A percentile compares a stretch with the other conserved stretches of the same genome.
phyloP scores from a whole-genome alignment of 2,329 filamentous ascomycete species.

The Clarireedia paspali region DNA sequence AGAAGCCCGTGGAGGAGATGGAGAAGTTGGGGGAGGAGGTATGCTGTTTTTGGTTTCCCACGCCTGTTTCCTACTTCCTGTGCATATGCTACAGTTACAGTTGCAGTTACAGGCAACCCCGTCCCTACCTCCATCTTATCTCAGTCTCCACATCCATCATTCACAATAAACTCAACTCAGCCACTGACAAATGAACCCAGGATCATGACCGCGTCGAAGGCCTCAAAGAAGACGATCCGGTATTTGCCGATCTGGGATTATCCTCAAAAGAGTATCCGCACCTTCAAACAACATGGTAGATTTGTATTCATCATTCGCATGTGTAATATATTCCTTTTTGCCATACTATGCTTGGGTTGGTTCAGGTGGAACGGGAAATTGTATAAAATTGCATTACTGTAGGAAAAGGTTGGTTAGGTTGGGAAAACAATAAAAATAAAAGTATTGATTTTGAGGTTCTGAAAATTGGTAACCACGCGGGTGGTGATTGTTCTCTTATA shows the following conservation, averaged over 20 bases:
- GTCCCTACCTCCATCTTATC: too few species aligned
- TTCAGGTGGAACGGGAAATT: not conserved
- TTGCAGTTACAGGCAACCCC: too few species aligned
- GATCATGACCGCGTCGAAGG: slow-evolving; percentile 40
- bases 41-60: not conserved
- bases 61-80: too few species aligned
- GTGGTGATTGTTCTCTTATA: too few species aligned
- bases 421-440: too few species aligned
- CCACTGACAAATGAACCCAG: slow-evolving; percentile 29
- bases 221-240: slow-evolving; percentile 39
- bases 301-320: too few species aligned
- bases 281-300: not conserved
- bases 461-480: too few species aligned
- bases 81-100: too few species aligned
- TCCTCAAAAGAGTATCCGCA: slow-evolving; percentile 51
- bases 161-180: slow-evolving; percentile 27
- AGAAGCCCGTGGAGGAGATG: slow-evolving; percentile 61
- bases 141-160: not conserved
- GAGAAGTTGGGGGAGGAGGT: slow-evolving; percentile 72
- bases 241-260: slow-evolving; percentile 45
- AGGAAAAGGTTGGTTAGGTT: too few species aligned
- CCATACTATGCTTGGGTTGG: not conserved
- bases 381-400: not conserved
- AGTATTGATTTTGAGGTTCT: too few species aligned
- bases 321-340: too few species aligned